Conservation (phyloP, 106 monocot genomes). For the Xerophyta viscosa region DNA sequence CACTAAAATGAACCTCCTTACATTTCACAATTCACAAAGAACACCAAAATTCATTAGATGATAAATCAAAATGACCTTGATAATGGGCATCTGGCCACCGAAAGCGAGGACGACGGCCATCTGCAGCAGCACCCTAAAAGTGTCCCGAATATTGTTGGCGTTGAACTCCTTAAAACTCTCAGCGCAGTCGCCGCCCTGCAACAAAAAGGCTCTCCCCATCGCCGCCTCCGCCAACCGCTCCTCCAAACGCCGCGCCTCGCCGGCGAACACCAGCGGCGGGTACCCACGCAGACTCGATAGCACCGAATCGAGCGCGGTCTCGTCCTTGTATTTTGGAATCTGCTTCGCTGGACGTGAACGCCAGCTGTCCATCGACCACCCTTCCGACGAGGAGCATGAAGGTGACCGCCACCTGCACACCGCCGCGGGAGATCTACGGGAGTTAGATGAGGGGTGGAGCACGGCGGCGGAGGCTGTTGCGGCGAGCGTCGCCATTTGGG, state of each 20-base stretch:
- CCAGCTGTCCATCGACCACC: constrained; percentile 40
- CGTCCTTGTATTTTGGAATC: constrained; percentile 39
- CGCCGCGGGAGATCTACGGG: not conserved
- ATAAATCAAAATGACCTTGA: constrained; percentile 28
- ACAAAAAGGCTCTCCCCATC: constrained; percentile 51
- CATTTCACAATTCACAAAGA: too few species aligned
- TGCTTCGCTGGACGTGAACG: constrained; percentile 27
- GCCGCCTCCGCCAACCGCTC: constrained; percentile 61
- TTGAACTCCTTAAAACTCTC: constrained; percentile 86
- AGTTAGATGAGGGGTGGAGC: not conserved
- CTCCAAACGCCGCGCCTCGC: constrained; percentile 72
- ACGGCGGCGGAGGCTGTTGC: not conserved
- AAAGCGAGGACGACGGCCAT: constrained; percentile 51
- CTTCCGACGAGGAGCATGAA: not conserved
- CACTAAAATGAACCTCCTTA: too few species aligned
- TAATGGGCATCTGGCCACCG: constrained; percentile 57
- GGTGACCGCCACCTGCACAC: not conserved
- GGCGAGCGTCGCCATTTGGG: constrained; percentile 1
- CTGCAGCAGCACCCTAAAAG: constrained; percentile 52
- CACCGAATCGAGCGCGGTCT: constrained; percentile 25
- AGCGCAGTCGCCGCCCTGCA: constrained; percentile 79
- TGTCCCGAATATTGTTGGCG: constrained; percentile 72
- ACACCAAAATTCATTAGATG: too few species aligned
- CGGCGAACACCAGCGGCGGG: constrained; percentile 74
- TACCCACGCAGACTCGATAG: constrained; percentile 16